Conservation (phyloP, 2,329 filamentous ascomycete genomes). For the Coleophoma eucalyptorum region DNA sequence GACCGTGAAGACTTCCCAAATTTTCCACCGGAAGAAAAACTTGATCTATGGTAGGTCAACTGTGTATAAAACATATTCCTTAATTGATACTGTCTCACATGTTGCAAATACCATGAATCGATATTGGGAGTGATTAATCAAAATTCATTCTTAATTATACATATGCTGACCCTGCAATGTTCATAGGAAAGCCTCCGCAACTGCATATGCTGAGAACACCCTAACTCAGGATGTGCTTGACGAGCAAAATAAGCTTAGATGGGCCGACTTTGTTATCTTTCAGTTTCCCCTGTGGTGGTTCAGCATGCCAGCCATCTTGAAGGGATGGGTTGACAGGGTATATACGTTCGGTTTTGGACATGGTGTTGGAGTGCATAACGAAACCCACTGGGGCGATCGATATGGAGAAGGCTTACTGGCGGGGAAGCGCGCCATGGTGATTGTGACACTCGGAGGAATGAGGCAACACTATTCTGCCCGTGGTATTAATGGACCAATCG, state of each 20-base stretch:
- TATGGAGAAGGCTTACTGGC: constrained; percentile 6
- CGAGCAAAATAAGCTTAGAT: constrained; percentile 7
- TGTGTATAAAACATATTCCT: no score
- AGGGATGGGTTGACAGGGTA: constrained; percentile 7
- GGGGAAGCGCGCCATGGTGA: constrained; percentile 5
- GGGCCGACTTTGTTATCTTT: constrained; percentile 5
- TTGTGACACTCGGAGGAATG: constrained; percentile 6
- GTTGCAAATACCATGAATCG: no score
- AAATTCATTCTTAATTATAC: no score
- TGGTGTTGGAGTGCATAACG: constrained; percentile 4
- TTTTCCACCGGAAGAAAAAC: not conserved
- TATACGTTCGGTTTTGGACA: constrained; percentile 2
- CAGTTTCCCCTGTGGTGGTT: constrained; percentile 7
- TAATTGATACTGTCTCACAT: no score
- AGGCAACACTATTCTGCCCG: constrained; percentile 5
- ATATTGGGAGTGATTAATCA: no score
- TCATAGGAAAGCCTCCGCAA: not conserved
- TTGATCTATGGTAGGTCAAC: no score
- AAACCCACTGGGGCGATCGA: constrained; percentile 5
- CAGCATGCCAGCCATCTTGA: constrained; percentile 6
- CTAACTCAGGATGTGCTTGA: constrained; percentile 6
- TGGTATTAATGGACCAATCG: constrained; percentile 5
- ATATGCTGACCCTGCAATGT: not conserved
- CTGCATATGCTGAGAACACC: not conserved
- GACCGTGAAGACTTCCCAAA: constrained; percentile 6